Evolutionary conservation across 495 filamentous ascomycete species (phyloP).

Genomic region (Podospora tetraspora): DNA sequence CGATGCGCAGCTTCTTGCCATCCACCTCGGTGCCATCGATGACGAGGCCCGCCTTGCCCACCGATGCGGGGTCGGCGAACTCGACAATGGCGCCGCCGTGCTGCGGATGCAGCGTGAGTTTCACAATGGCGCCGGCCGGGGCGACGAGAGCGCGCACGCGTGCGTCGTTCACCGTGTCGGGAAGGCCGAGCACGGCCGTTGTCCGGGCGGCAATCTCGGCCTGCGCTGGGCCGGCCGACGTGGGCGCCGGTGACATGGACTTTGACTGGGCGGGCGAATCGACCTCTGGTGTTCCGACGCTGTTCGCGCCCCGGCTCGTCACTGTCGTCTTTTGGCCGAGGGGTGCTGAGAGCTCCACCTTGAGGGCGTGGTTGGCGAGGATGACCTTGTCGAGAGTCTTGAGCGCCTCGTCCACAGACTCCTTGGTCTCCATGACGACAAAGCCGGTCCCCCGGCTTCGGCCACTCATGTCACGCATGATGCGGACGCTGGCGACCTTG

Average conservation of each 20-base stretch:
- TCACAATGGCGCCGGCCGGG: slow-evolving; percentile 58
- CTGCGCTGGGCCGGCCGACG: slow-evolving; percentile 18
- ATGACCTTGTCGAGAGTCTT: slow-evolving; percentile 64
- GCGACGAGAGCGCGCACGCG: slow-evolving; percentile 63
- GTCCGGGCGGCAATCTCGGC: slow-evolving; percentile 46
- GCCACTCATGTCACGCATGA: slow-evolving; percentile 58
- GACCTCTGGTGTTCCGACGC: slow-evolving; percentile 7
- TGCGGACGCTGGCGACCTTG: slow-evolving; percentile 59
- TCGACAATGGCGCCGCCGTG: slow-evolving; percentile 88
- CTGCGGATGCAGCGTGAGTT: slow-evolving; percentile 63
- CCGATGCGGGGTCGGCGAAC: slow-evolving; percentile 61
- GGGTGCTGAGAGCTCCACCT: slow-evolving; percentile 57
- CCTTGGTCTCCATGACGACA: slow-evolving; percentile 68
- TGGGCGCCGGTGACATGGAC: slow-evolving; percentile 24
- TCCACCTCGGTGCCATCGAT: slow-evolving; percentile 68
- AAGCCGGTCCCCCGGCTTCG: slow-evolving; percentile 69
- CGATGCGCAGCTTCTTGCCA: slow-evolving; percentile 59
- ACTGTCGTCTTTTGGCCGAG: slow-evolving; percentile 41
- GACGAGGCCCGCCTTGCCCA: slow-evolving; percentile 68
- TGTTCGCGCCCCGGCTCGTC: slow-evolving; percentile 25
- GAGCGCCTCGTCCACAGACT: slow-evolving; percentile 61
- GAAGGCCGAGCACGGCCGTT: slow-evolving; percentile 60
- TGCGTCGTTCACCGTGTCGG: slow-evolving; percentile 66
- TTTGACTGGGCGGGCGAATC: slow-evolving; percentile 25
- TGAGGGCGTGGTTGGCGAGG: slow-evolving; percentile 62